Evolutionary conservation across 1,284 basidiomycete genomes (phyloP), one percentile per base, ranked within the genome.

Genomic region (Trichosporon sp.): DNA sequence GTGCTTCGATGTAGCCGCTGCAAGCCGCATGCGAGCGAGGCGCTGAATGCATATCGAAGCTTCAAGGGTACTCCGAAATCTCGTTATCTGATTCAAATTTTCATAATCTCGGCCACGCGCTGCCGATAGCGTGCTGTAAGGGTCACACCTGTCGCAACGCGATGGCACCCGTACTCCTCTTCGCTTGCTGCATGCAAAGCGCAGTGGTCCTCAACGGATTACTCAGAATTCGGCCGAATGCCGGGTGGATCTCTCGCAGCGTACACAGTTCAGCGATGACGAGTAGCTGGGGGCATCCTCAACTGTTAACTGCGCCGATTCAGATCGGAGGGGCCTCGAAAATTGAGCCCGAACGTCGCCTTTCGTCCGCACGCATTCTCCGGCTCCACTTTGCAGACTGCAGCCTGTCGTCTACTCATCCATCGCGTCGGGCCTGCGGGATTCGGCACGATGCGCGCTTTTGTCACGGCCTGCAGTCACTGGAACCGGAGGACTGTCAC

Each of bases 1-100:
- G 2, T 21, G n/a, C n/a, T 21, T 47, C 8, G n/a, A 7, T 25
- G 8, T 23, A 8, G 47, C 47, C 21, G 21, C 11, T 51, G 47
- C 47, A 25, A 51, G 44, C 47, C 47, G 47, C 47, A 51, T 2
- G 47, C 8, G 3, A 6, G 15, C 38, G 15, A 51, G 47, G 21
- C 21, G 47, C 23, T 51, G 21, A 51, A 51, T 51, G 44, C 9
- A 18, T 25, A 51, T 25, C 23, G 47, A 51, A 21, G 47, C 23
- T 25, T 51, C 47, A 51, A 51, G 47, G 47, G 47, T 51, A 42
- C 47, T 51, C 23, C 21, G 21, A 51, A 12, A 23, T 51, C 47
- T 51, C 47, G 47, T 51, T 51, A 51, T 51, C 47, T 51, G 47
- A 51, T 51, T 51, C 47, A 51, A 51, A 51, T 51, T 51, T 51